Evolutionary conservation across 495 filamentous ascomycete species (phyloP), one percentile per base, ranked within the genome.

Genomic region (Sordaria brevicollis): DNA sequence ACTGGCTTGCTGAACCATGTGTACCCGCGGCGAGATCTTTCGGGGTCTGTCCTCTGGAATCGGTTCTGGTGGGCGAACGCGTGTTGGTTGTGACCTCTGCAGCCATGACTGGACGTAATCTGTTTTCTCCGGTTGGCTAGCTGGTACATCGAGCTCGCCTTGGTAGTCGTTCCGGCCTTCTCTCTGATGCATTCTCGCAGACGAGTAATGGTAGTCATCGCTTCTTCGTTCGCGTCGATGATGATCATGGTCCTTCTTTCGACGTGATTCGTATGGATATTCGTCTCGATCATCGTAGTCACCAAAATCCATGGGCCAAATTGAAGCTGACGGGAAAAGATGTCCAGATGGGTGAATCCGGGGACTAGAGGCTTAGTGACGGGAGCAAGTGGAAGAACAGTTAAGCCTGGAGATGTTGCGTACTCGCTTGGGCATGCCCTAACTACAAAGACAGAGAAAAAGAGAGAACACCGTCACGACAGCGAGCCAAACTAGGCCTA

Each of bases 91-190:
- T 67, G 77, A 74, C 29, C 73, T 71, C 25, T 72, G 74, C 70
- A 83, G 43, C 81, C 81, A 83, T 69, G 74, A 74, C 67, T 80
- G 73, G 17, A 82, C 71, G 65, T 74, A 67, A 68, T 70, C 71
- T 31, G 29, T 7, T 1, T 62, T 62, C 13, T 41, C 65, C 13
- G 65, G 33, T 19, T 35, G 33, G 31, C 33, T 35, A 17, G 33
- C 65, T 3, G 33, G 25, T 25, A 33, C 13, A 62, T 62, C 49
- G 25, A 62, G 33, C 25, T 31, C 49, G 49, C 15, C 25, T 62
- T 31, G 49, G 7, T 62, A 7, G 5, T 13, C 7, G 43, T 3
- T 21, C 2, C 15, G 49, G 11, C 25, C 25, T 62, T 17, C 49
- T 4, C 21, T 62, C 21, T 15, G 3, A 15, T 13, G 49, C 49